These are phyloP conservation scores for Thielaviopsis musarum DNA, from an alignment of 2,329 filamentous ascomycete species.

Conservation along the genomic window DNA sequence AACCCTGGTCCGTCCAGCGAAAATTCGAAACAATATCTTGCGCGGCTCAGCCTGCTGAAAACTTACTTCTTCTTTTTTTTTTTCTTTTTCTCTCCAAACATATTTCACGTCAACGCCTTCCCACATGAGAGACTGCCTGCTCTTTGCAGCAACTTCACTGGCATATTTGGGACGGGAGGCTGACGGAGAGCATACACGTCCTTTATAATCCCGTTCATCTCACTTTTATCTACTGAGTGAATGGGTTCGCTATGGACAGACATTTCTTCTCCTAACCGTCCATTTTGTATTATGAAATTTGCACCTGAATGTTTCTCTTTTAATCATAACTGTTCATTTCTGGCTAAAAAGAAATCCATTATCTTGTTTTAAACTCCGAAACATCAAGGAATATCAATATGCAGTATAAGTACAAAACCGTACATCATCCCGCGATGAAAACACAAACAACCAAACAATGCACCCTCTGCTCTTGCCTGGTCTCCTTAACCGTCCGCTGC, in stretches of 20 bases:
- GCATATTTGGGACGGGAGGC: constrained; percentile 15
- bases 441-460: constrained; percentile 7
- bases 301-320: neutral
- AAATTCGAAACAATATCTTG: constrained; percentile 7
- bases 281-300: neutral
- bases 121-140: constrained; percentile 9
- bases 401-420: constrained; percentile 11
- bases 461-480: constrained; percentile 6
- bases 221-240: constrained; percentile 26
- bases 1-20: neutral
- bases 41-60: neutral
- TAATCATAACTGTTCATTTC: neutral
- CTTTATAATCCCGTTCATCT: constrained; percentile 44
- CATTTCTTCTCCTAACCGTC: constrained; percentile 20
- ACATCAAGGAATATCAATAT: constrained; percentile 11
- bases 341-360: neutral
- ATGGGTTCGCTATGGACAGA: constrained; percentile 48
- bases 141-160: constrained; percentile 16
- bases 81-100: constrained; percentile 31
- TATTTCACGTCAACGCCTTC: constrained; percentile 25
- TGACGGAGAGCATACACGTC: constrained; percentile 38
- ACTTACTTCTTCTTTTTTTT: constrained; percentile 16
- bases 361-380: constrained; percentile 12
- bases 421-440: constrained; percentile 10
- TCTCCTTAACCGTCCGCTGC: constrained; percentile 1